These are phyloP conservation scores for Boletus sp. DNA, from an alignment of 1,284 basidiomycete genomes.

Conservation along the genomic window DNA sequence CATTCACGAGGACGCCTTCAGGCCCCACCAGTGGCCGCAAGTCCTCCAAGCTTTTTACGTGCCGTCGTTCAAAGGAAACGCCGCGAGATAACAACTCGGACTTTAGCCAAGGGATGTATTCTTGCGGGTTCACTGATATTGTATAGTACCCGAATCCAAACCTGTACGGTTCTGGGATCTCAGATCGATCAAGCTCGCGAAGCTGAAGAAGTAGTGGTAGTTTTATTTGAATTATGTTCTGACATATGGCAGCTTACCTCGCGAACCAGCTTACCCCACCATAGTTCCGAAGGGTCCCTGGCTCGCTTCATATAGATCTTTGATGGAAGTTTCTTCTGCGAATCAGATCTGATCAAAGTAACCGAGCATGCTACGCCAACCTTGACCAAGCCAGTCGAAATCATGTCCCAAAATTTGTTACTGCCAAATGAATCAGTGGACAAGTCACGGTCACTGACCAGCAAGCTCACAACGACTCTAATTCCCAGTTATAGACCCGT, in stretches of 20 bases:
- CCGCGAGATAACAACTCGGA: slow-evolving; percentile 35
- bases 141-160: slow-evolving; percentile 44
- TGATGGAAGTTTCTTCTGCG: slow-evolving; percentile 42
- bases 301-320: slow-evolving; percentile 37
- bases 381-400: slow-evolving; percentile 44
- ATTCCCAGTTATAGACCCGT: slow-evolving; percentile 40
- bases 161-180: slow-evolving; percentile 34
- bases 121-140: slow-evolving; percentile 44
- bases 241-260: slow-evolving; percentile 37
- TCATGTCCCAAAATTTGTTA: slow-evolving; percentile 47
- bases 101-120: slow-evolving; percentile 48
- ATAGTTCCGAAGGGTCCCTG: slow-evolving; percentile 35
- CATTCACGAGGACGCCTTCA: slow-evolving; percentile 44
- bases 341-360: slow-evolving; percentile 7
- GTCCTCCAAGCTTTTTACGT: slow-evolving; percentile 40
- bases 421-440: slow-evolving; percentile 27
- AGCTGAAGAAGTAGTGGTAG: slow-evolving; percentile 33
- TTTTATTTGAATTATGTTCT: background rate
- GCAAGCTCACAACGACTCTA: slow-evolving; percentile 40
- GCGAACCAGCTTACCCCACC: slow-evolving; percentile 51
- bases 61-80: slow-evolving; percentile 31
- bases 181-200: slow-evolving; percentile 33
- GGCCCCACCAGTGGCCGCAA: slow-evolving; percentile 36
- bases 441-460: background rate
- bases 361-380: slow-evolving; percentile 26